These are phyloP conservation scores for Calonectria pseudoreteaudii DNA, from an alignment of 2,329 filamentous ascomycete genomes.

Conservation along the genomic window DNA sequence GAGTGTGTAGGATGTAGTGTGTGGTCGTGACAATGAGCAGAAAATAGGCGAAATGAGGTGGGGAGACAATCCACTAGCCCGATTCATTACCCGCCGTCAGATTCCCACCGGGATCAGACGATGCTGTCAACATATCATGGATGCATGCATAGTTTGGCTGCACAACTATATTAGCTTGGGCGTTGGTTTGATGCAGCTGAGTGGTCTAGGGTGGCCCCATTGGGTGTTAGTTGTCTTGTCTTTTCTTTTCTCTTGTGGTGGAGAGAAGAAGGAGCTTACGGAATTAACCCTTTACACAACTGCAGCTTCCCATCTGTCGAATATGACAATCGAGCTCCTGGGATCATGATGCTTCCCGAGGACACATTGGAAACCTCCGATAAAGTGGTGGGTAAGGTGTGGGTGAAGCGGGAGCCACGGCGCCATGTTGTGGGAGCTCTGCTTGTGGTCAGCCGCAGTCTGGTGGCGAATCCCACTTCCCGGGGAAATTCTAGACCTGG, in stretches of 20 bases:
- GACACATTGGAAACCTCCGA: not conserved
- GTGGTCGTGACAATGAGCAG: conserved; percentile 14
- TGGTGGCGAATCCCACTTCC: not conserved
- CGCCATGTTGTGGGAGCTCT: not conserved
- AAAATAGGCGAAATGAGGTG: conserved; percentile 22
- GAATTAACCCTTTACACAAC: not conserved
- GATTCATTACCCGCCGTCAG: not conserved
- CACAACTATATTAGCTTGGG: not conserved
- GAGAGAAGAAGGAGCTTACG: not conserved
- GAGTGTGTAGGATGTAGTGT: conserved; percentile 6
- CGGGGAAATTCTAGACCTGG: not conserved
- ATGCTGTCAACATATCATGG: not conserved
- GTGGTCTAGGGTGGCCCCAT: not conserved
- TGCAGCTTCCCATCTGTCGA: not conserved
- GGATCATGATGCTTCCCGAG: too few species aligned
- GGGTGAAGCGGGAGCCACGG: not conserved
- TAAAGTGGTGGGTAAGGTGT: not conserved
- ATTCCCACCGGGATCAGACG: not conserved
- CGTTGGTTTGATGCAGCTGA: not conserved
- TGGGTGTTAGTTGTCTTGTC: not conserved
- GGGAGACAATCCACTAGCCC: not conserved
- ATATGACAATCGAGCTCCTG: not conserved
- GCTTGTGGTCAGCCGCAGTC: too few species aligned
- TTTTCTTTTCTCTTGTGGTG: not conserved
- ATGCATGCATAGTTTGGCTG: conserved; percentile 3